Evolutionary conservation across 768 basidiomycete genomes (phyloP).

Genomic region (Russula lepida): DNA sequence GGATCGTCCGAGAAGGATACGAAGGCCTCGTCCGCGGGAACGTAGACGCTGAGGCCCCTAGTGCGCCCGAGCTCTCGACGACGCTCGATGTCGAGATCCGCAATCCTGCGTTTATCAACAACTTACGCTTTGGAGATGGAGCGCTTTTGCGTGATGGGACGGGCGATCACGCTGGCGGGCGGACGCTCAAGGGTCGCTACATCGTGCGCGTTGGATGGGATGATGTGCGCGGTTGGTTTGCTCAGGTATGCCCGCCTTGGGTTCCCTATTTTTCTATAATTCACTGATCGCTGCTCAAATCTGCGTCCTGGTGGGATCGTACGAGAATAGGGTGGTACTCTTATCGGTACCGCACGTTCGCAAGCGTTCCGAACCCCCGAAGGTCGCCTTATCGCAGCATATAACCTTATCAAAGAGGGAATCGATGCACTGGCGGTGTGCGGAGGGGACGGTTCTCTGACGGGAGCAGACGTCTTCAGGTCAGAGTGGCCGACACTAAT

Average conservation of each 20-base stretch:
- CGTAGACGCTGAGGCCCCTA: constrained; percentile 21
- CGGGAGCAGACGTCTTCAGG: constrained; percentile 90
- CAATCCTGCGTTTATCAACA: constrained; percentile 45
- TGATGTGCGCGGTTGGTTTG: constrained; percentile 92
- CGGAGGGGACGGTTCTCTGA: constrained; percentile 94
- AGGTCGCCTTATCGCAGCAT: constrained; percentile 81
- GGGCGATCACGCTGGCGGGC: constrained; percentile 55
- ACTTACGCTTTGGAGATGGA: constrained; percentile 78
- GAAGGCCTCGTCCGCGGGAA: constrained; percentile 98
- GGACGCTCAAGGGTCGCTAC: constrained; percentile 80
- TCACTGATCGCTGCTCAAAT: not conserved
- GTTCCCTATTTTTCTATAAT: not conserved
- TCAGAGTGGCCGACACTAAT: constrained; percentile 91
- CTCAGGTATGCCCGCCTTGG: constrained; percentile 44
- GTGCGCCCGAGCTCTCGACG: constrained; percentile 20
- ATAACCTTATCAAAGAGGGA: constrained; percentile 91
- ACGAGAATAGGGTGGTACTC: constrained; percentile 68
- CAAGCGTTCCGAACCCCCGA: constrained; percentile 76
- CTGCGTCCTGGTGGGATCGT: not conserved
- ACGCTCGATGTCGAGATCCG: constrained; percentile 22
- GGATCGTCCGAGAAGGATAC: constrained; percentile 96
- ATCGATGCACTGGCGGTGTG: constrained; percentile 97
- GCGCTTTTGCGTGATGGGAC: constrained; percentile 72
- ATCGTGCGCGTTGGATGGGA: constrained; percentile 98
- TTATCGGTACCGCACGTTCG: constrained; percentile 91